Conservation (phyloP, 78 protist species). For the Polysphondylium violaceum region DNA sequence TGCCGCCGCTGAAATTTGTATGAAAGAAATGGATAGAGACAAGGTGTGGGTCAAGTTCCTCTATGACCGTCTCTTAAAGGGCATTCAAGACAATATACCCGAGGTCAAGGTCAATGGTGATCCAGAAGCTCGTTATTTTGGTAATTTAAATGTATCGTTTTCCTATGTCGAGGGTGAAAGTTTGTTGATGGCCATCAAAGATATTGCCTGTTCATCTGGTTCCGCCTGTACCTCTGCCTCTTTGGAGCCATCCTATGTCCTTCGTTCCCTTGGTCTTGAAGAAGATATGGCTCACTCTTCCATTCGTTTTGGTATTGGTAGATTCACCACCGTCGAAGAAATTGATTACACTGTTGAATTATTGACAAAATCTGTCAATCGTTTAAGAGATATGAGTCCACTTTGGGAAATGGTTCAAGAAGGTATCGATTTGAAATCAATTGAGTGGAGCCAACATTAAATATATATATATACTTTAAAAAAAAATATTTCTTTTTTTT, state of each 20-base stretch:
- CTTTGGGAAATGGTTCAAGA: constrained; percentile 98
- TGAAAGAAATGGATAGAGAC: constrained; percentile 93
- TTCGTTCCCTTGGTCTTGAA: constrained; percentile 95
- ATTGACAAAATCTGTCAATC: constrained; percentile 79
- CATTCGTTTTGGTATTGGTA: constrained; percentile 97
- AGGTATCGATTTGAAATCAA: constrained; percentile 94
- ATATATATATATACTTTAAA: neutral
- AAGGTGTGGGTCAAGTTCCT: constrained; percentile 79
- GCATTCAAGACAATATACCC: constrained; percentile 72
- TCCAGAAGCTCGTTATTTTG: constrained; percentile 80
- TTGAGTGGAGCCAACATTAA: constrained; percentile 90
- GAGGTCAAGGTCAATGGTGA: constrained; percentile 83
- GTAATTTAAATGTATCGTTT: constrained; percentile 97
- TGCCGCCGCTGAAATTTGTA: constrained; percentile 91
- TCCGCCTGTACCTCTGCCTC: constrained; percentile 98
- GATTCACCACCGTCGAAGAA: constrained; percentile 93
- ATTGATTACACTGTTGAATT: constrained; percentile 86
- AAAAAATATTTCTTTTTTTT: neutral
- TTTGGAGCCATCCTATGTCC: constrained; percentile 98
- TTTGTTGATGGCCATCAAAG: constrained; percentile 96
- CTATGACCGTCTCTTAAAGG: constrained; percentile 72
- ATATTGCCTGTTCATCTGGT: constrained; percentile 94
- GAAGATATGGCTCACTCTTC: constrained; percentile 98
- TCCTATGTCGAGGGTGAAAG: constrained; percentile 98
- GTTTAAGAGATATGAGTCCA: constrained; percentile 97